Evolutionary conservation across 1,139 yeast species (phyloP).

Genomic region (Blastobotrys aristatus): DNA sequence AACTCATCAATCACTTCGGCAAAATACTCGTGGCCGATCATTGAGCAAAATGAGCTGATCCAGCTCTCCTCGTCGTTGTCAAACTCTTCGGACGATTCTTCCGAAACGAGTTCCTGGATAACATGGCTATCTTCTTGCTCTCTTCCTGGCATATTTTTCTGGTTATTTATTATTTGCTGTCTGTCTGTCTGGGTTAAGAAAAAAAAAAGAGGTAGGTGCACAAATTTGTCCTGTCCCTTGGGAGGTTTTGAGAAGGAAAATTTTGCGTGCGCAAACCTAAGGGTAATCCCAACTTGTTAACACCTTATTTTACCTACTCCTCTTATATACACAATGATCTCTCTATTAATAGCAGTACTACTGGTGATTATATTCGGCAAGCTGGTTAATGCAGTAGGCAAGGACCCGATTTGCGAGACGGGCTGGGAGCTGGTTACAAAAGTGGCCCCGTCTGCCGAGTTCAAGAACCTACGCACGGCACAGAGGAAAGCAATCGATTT

Average conservation of each 20-base stretch:
- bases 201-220: neutral
- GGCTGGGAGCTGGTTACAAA: constrained; percentile 42
- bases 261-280: neutral
- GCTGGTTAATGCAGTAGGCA: constrained; percentile 23
- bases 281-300: no score
- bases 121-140: neutral
- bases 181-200: neutral
- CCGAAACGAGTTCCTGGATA: constrained; percentile 1
- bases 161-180: neutral
- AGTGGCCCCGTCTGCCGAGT: constrained; percentile 36
- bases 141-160: neutral
- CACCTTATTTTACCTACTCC: no score
- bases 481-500: constrained; percentile 46
- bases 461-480: constrained; percentile 38
- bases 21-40: constrained; percentile 88
- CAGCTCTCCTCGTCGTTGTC: constrained; percentile 46
- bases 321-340: constrained; percentile 4
- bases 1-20: constrained; percentile 91
- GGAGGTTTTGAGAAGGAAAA: neutral
- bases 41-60: constrained; percentile 83
- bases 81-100: constrained; percentile 18
- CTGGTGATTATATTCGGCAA: constrained; percentile 13
- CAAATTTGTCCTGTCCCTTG: no score
- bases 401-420: constrained; percentile 26
- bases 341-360: constrained; percentile 7